These are phyloP conservation scores for Geotrichum restrictum DNA, from an alignment of 1,139 yeast species.

Conservation along the genomic window DNA sequence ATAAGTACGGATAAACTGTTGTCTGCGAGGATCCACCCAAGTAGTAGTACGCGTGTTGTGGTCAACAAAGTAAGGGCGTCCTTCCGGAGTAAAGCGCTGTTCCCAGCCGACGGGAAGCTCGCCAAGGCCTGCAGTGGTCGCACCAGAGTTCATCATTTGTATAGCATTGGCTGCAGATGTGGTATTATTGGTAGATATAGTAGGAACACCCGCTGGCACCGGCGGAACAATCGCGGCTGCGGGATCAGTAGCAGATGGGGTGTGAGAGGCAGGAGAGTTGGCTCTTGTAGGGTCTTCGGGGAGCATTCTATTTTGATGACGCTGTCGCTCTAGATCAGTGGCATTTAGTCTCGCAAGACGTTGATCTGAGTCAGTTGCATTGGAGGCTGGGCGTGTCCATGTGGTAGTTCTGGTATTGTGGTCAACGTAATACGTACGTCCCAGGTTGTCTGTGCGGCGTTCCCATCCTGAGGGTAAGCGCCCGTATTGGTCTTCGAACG, in stretches of 20 bases:
- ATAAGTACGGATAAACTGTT: constrained; percentile 92
- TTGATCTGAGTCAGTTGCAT: constrained; percentile 40
- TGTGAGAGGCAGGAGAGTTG: constrained; percentile 27
- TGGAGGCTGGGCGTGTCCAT: constrained; percentile 89
- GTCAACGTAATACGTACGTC: constrained; percentile 95
- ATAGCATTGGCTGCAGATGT: constrained; percentile 52
- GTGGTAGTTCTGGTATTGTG: constrained; percentile 97
- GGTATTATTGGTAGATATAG: constrained; percentile 47
- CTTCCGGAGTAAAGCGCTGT: constrained; percentile 96
- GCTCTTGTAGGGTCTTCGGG: constrained; percentile 56
- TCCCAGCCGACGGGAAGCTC: constrained; percentile 99
- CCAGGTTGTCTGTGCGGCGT: constrained; percentile 93
- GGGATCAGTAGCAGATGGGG: constrained; percentile 7
- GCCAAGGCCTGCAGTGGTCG: constrained; percentile 91
- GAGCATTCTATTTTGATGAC: constrained; percentile 83
- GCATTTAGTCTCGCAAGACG: constrained; percentile 47
- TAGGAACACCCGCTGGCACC: constrained; percentile 34
- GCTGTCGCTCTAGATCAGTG: constrained; percentile 84
- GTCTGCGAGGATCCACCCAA: constrained; percentile 99
- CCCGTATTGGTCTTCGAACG: constrained; percentile 96
- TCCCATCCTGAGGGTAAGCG: constrained; percentile 99
- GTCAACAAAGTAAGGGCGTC: constrained; percentile 97
- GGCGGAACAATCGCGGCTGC: constrained; percentile 27
- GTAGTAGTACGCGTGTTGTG: constrained; percentile 98
- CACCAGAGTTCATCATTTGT: constrained; percentile 59